Base-by-base conservation (phyloP, 2,329 filamentous ascomycete genomes). In the Mycogone perniciosa region DNA sequence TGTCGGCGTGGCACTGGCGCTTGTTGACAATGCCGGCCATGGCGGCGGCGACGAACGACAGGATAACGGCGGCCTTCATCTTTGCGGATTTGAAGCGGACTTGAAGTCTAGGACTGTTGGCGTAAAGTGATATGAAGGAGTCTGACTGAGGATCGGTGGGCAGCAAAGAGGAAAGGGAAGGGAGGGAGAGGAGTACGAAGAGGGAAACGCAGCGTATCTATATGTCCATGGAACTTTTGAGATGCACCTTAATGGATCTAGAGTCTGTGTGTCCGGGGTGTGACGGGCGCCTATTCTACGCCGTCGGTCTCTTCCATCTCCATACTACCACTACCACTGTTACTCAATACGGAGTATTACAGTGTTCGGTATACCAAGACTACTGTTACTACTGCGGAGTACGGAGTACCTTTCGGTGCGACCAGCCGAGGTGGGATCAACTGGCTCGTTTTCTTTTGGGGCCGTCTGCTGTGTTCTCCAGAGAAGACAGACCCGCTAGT, bases 41-140 rank as follows among this genome's bases (percentile, higher is more conserved):
- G 57, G 66, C 69, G 47, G 65, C 58, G 54, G 65, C 66, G 54
- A 64, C 66, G 50, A 72, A 59, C 42, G 66, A 67, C 43, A 72
- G 64, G 56, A 69, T 57, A 54, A 64, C 60, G 58, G 64, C 59
- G 62, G 66, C 60, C 67, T 74, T 73, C 71, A 74, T 73, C 44
- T 62, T 70, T 64, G 61, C 54, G 37, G 51, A 13, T 30, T 31
- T 38, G 35, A 48, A 29, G 31, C 26, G 31, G 20, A 20, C 20
- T 20, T 41, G 42, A 11, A 10, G 26, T 31, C 20, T 26, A 39
- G 46, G 31, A 13, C n/a, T 5, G 26, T 34, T 34, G 46, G 10
- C 35, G 39, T 35, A 5, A 27, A 7, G 30, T 38, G 13, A 20
- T 20, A n/a, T 7, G 35, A 38, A 38, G 35, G 20, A 38, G 35